Base-by-base conservation (phyloP, 2,329 filamentous ascomycete genomes). In the Alternaria burnsii region DNA sequence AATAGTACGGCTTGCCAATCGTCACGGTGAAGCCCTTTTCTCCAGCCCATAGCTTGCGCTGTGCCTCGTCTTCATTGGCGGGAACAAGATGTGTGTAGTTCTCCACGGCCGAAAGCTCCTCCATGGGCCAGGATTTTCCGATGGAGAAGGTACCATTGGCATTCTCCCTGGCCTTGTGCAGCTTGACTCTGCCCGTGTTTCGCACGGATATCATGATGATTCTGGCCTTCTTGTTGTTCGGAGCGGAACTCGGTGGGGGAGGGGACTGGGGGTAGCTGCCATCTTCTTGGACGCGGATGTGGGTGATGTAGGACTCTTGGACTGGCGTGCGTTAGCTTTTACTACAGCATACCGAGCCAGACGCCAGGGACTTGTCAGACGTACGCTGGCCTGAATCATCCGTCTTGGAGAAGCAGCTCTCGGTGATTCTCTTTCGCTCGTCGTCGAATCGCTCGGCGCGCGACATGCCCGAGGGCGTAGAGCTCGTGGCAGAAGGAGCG, bases 101-200 rank as follows among this genome's bases (percentile, higher is more conserved):
- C 77, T 97, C 91, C 67, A 99, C 91, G 46, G 87, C 85, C 5
- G 87, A 86, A 50, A 99, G 82, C 75, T 99, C 95, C 79, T 98
- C 94, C 69, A 99, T 86, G 76, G 94, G 91, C 95, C 95, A 99
- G 4, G 95, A 97, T 82, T 99, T 99, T 68, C 95, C 95, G 69
- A 99, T 97, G 20, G 94, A 98, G 79, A 97, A 99, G 24, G 92
- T 89, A 57, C 93, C 93, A 78, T 97, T 97, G 57, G 87, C 85
- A 77, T 99, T 99, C 81, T 99, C 95, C 71, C 97, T 90, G 59
- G 93, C 94, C 80, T 99, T 99, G 84, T 99, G 95, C 83, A 99
- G 89, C 73, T 94, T 91, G 51, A 99, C 94, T 61, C 93, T 87
- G 56, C 94, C 95, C 2, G 94, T 97, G 73, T 93, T 95, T 63